These are phyloP conservation scores for Ogataea kodamae DNA, from an alignment of 805 yeast genomes.

Conservation along the genomic window DNA sequence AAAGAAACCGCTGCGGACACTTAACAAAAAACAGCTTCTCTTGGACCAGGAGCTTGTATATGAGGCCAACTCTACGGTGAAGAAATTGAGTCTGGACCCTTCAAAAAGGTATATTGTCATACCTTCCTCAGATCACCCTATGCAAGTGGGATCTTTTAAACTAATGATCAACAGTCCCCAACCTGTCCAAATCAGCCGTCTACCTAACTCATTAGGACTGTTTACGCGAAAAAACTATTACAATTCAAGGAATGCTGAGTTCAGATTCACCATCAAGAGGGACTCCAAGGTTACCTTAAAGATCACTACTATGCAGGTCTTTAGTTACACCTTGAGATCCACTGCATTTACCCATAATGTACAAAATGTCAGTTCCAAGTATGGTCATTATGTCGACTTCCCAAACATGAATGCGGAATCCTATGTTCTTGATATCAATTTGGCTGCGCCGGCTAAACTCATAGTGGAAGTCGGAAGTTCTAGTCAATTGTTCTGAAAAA, in stretches of 20 bases:
- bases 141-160: constrained; percentile 29
- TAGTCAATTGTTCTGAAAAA: not conserved
- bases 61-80: constrained; percentile 24
- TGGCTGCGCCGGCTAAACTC: not conserved
- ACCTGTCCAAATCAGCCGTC: constrained; percentile 6
- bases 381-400: constrained; percentile 2
- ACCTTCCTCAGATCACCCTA: constrained; percentile 43
- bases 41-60: constrained; percentile 33
- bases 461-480: constrained; percentile 6
- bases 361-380: no score
- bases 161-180: constrained; percentile 30
- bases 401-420: not conserved
- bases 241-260: not conserved
- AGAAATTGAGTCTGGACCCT: constrained; percentile 25
- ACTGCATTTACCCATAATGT: no score
- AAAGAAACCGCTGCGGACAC: constrained; percentile 25
- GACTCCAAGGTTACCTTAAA: not conserved
- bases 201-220: constrained; percentile 13
- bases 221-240: constrained; percentile 4
- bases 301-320: not conserved
- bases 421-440: constrained; percentile 1
- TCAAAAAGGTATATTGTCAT: constrained; percentile 44
- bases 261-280: constrained; percentile 4
- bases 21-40: constrained; percentile 32
- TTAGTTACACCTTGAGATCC: not conserved